Conservation (phyloP, 2,329 filamentous ascomycete genomes). For the Botrytis pseudocinerea region DNA sequence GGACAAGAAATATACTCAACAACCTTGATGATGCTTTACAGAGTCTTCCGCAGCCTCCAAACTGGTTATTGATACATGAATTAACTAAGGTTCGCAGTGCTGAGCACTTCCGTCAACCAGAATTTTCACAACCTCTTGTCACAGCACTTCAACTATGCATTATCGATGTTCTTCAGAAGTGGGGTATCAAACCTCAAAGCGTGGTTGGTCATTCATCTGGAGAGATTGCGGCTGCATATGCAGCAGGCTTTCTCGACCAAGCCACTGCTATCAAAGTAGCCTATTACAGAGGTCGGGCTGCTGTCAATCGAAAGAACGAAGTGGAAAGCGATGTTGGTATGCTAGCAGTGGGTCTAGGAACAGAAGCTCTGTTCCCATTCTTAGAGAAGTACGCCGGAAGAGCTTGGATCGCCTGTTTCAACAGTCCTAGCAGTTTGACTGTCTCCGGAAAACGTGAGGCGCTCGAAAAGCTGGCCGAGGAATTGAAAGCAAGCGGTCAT, state of each 20-base stretch:
- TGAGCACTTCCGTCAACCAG: slow-evolving; percentile 13
- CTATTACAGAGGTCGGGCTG: slow-evolving; percentile 25
- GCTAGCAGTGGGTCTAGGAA: slow-evolving; percentile 28
- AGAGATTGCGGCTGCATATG: slow-evolving; percentile 51
- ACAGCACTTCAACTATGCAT: slow-evolving; percentile 50
- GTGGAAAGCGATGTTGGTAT: slow-evolving; percentile 18
- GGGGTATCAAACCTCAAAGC: slow-evolving; percentile 43
- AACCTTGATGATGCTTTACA: background rate
- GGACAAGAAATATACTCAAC: background rate
- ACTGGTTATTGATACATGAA: slow-evolving; percentile 18
- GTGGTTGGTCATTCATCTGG: slow-evolving; percentile 50
- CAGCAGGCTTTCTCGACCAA: slow-evolving; percentile 40
- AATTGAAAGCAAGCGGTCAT: slow-evolving; percentile 14
- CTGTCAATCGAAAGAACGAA: background rate
- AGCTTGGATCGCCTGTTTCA: slow-evolving; percentile 38
- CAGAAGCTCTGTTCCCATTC: slow-evolving; percentile 19
- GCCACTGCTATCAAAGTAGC: slow-evolving; percentile 27
- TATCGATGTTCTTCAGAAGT: slow-evolving; percentile 47
- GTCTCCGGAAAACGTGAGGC: slow-evolving; percentile 30
- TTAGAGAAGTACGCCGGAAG: slow-evolving; percentile 4
- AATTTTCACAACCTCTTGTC: slow-evolving; percentile 43
- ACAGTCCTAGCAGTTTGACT: slow-evolving; percentile 35
- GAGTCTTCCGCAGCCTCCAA: slow-evolving; percentile 10
- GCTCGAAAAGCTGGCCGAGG: slow-evolving; percentile 27
- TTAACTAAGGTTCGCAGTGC: background rate